Base-by-base conservation (phyloP, 2,329 filamentous ascomycete species). In the Helicocarpus griseus region DNA sequence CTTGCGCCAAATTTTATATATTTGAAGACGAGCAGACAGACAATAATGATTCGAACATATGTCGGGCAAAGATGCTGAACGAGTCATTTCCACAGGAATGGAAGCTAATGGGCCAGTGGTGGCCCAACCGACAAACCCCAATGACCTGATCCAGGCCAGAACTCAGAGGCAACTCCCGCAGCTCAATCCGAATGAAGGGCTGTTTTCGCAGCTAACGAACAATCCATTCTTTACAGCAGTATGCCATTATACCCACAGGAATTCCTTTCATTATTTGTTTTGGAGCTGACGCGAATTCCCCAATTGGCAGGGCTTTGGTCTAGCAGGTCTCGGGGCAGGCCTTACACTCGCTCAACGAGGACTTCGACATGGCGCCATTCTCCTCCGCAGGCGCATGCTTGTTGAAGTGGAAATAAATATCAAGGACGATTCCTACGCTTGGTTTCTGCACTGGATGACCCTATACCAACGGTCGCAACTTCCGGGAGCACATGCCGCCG, bases 361-460 rank as follows among this genome's bases (percentile, higher is more conserved):
- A 31, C 68, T 86, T 53, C 80, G 90, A 54, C 76, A 82, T 61
- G 82, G 82, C 50, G 83, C 85, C n/a, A 79, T 80, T 40, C 77
- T 94, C 52, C 72, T 95, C 53, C 86, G 88, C 47, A 83, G 86
- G 49, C 87, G 91, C 46, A 82, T 98, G 72, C 82, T 98, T 28
- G 88, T 97, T 61, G 89, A 96, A 62, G 83, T 98, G 62, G 93
- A 98, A 70, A 95, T 98, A 69, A 91, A 87, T 68, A 87, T 89
- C 65, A 87, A 91, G 62, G 93, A 98, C 70, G 83, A 89, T 41
- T 90, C 91, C 1, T 98, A 97, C 66, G 83, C 83, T 38, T 97
- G 90, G 91, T 82, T 98, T 39, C 77, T 98, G 8, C 85, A 90
- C 57, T 98, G 93, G 90, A 86, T 98, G 67, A 90, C 89, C 5